Evolutionary conservation across 108 stramenopile species (phyloP).

Genomic region (Stephanodiscus triporus): DNA sequence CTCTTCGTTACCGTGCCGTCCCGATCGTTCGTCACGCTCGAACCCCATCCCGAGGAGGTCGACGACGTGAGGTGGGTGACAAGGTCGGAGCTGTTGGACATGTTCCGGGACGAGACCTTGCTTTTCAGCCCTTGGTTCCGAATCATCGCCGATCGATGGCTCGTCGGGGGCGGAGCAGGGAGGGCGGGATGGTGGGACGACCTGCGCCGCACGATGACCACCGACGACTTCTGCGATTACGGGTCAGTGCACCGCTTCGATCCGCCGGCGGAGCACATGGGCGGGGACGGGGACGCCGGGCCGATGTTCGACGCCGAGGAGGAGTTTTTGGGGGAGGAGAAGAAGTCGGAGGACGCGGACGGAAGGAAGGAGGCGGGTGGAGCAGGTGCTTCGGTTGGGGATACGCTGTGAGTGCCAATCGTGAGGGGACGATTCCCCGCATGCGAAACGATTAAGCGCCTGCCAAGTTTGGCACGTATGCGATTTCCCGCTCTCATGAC

Average conservation of each 20-base stretch:
- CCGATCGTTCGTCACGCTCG: slow-evolving; percentile 70
- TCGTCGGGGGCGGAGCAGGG: slow-evolving; percentile 32
- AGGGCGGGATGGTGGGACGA: slow-evolving; percentile 83
- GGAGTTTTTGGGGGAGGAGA: background rate
- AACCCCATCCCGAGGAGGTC: slow-evolving; percentile 94
- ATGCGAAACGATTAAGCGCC: background rate
- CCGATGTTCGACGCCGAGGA: slow-evolving; percentile 48
- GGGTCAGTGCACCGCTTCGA: slow-evolving; percentile 82
- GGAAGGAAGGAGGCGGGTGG: background rate
- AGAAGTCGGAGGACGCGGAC: background rate
- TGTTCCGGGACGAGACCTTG: slow-evolving; percentile 69
- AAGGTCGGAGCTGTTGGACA: slow-evolving; percentile 61
- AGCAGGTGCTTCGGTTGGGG: background rate
- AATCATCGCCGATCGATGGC: slow-evolving; percentile 83
- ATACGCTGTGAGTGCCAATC: background rate
- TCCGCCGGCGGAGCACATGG: slow-evolving; percentile 82
- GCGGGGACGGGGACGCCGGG: slow-evolving; percentile 84
- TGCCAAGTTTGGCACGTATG: background rate
- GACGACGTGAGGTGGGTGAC: slow-evolving; percentile 76
- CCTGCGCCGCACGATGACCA: slow-evolving; percentile 75
- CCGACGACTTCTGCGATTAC: slow-evolving; percentile 75
- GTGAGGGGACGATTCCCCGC: background rate
- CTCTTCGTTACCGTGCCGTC: slow-evolving; percentile 75
- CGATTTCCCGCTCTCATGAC: background rate
- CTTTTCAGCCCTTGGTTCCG: slow-evolving; percentile 94